A percentile compares a stretch with the other conserved stretches of the same genome.
Evolutionary conservation across 805 yeast genomes (phyloP).

Genomic region (Peterozyma xylosa): DNA sequence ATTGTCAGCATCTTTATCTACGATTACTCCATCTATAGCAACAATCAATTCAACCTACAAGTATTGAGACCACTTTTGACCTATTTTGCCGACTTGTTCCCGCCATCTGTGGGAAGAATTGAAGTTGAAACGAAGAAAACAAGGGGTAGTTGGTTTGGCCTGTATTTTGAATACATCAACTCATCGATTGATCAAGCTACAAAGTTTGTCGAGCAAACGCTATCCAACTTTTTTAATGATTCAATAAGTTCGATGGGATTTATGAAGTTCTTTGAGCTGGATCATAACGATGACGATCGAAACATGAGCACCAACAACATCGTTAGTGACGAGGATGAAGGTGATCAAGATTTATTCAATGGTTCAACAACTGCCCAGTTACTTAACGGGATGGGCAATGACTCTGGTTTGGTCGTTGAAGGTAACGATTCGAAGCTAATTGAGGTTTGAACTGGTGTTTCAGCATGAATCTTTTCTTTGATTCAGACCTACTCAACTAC

Average conservation of each 20-base stretch:
- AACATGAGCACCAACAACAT: not conserved
- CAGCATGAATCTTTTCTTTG: no score
- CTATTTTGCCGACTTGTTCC: conserved; percentile 21
- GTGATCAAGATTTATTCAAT: no score
- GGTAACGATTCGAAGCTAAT: no score
- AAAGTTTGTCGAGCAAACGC: not conserved
- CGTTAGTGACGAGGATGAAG: no score
- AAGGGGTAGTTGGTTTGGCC: not conserved
- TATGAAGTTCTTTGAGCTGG: not conserved
- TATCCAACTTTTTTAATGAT: not conserved
- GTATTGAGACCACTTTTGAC: conserved; percentile 13
- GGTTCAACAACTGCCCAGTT: no score
- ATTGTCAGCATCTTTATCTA: conserved; percentile 1
- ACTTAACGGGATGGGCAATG: no score
- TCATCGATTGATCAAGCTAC: not conserved
- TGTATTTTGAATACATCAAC: not conserved
- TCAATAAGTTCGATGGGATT: not conserved
- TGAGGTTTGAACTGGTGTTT: no score
- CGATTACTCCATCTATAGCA: conserved; percentile 9
- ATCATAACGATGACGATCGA: conserved; percentile 1
- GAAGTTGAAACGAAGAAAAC: conserved; percentile 12
- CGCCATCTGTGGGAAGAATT: conserved; percentile 24
- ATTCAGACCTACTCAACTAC: no score
- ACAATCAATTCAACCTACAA: not conserved
- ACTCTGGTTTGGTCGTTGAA: no score